phyloP scores from a whole-genome alignment of 2,329 filamentous ascomycete species.

The Apiospora rasikravindrae region DNA sequence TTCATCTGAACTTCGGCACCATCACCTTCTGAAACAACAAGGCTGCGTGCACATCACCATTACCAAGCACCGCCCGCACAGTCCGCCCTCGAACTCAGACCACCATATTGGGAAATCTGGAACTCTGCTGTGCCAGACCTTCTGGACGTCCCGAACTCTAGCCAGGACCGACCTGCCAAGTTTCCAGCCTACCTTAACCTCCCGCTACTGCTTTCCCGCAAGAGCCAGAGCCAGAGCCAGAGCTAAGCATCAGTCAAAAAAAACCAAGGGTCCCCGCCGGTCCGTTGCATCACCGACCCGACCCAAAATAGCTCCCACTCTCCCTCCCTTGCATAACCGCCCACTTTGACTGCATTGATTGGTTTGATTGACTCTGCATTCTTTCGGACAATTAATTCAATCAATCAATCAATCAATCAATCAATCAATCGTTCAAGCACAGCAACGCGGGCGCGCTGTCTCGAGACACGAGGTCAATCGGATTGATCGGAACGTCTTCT shows the following conservation, averaged over 20 bases:
- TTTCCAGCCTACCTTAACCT: neutral
- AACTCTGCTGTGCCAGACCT: constrained; percentile 13
- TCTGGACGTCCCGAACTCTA: constrained; percentile 4
- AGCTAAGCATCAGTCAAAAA: neutral
- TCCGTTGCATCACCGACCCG: constrained; percentile 11
- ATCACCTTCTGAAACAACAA: constrained; percentile 1
- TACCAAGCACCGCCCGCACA: neutral
- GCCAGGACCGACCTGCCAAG: neutral
- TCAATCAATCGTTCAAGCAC: neutral
- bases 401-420: neutral
- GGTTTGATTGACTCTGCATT: neutral
- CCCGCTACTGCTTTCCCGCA: neutral
- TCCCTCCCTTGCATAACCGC: constrained; percentile 14
- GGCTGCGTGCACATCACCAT: constrained; percentile 1
- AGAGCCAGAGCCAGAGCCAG: neutral
- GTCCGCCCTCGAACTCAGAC: neutral
- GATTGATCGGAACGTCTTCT: neutral
- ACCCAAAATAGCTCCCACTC: constrained; percentile 11
- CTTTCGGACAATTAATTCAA: neutral
- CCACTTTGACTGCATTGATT: neutral
- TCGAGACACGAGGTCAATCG: neutral
- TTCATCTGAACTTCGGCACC: constrained; percentile 9
- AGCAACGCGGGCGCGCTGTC: neutral
- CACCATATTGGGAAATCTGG: neutral
- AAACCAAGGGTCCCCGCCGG: neutral